These are phyloP conservation scores for Zea luxurians DNA, from an alignment of 176 grass and related monocot genomes.

Conservation along the genomic window DNA sequence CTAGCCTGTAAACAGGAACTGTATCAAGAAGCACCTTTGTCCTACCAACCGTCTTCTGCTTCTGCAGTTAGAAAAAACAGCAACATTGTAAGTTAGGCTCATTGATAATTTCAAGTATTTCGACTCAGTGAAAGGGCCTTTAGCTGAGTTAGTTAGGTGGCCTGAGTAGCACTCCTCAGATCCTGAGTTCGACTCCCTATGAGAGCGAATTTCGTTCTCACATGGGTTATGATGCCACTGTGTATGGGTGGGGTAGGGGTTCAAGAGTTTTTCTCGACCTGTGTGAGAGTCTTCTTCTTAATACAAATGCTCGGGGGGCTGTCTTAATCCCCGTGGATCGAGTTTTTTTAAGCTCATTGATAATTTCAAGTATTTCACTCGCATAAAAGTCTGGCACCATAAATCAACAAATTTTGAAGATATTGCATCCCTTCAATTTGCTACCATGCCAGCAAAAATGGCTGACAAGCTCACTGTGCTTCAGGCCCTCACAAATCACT, in stretches of 20 bases:
- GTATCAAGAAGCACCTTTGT: conserved; percentile 97
- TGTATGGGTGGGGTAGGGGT: no score
- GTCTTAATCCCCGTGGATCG: no score
- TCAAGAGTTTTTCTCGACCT: no score
- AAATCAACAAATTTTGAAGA: neutral
- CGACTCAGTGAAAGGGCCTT: no score
- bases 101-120: neutral
- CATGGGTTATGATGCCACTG: no score
- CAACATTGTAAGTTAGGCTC: conserved; percentile 23
- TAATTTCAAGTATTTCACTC: conserved; percentile 16
- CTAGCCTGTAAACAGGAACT: conserved; percentile 91
- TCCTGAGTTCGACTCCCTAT: no score
- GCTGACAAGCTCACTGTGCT: neutral
- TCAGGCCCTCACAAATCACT: conserved; percentile 2
- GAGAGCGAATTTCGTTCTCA: no score
- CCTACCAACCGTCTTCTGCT: conserved; percentile 93
- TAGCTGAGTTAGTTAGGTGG: no score
- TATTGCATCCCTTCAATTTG: neutral
- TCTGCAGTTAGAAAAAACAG: conserved; percentile 59
- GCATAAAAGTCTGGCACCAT: conserved; percentile 8
- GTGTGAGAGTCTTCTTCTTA: no score
- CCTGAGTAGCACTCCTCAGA: no score
- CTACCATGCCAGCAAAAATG: neutral
- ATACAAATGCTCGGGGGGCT: no score
- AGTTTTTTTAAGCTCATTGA: no score